Evolutionary conservation across 768 basidiomycete genomes (phyloP), one percentile per base, ranked within the genome.

Genomic region (Boletus vinaceobasis): DNA sequence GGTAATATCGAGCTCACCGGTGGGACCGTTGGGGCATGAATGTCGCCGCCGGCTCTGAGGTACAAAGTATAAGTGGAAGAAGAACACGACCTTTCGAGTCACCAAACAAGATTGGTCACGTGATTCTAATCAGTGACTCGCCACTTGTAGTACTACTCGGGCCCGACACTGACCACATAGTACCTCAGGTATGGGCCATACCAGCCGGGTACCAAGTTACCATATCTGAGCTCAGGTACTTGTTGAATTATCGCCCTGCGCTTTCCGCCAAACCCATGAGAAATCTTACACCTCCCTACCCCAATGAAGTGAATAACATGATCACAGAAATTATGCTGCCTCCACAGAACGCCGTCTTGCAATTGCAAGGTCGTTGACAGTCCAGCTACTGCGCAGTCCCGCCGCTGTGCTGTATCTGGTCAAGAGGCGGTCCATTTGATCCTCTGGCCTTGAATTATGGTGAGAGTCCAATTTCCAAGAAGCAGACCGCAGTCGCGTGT

Each of bases 21-120:
- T 32, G 31, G 27, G 40, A 44, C 14, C 11, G 21, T 14, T 19
- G 31, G 9, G 32, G 17, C 49, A 60, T 43, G 50, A 37, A 5
- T 14, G n/a, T 26, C 23, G 15, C 23, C 32, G 32, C 14, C 19
- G 27, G n/a, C 26, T 48, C 23, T n/a, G 35, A 29, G 35, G 10
- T 45, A 19, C 21, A 36, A 43, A 19, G 13, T 19, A 21, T 2
- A 27, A 31, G 36, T 15, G 27, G 11, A 32, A 21, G 40, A 33
- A 10, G 4, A 23, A 55, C 50, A 14, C 37, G n/a, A 26, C 44
- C 19, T 27, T 44, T 32, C n/a, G 27, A 39, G 27, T 35, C 15
- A n/a, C 43, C 53, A 57, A 60, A 57, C 23, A 57, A 40, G 8
- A 36, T 29, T 10, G 3, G 17, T 43, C 57, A 59, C 49, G 44